Conservation (phyloP, 1,139 yeast genomes). For the Debaryomyces fabryi region DNA sequence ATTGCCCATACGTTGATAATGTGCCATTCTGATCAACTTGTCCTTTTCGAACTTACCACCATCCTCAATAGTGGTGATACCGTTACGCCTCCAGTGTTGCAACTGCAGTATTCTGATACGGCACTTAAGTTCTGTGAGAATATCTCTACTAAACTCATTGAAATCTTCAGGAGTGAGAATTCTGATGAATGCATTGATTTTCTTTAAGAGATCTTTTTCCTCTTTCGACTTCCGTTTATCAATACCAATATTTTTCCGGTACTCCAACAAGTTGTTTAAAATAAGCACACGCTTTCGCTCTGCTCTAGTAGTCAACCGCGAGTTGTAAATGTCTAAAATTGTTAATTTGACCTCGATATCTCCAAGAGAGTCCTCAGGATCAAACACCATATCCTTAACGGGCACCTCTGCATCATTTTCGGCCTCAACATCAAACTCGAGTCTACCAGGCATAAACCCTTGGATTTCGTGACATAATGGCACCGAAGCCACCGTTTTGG, state of each 20-base stretch:
- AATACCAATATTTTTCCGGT: conserved; percentile 71
- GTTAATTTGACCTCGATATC: conserved; percentile 90
- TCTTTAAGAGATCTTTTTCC: conserved; percentile 78
- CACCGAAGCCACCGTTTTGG: conserved; percentile 86
- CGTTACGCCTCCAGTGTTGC: conserved; percentile 91
- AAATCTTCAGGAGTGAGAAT: conserved; percentile 82
- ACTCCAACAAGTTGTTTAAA: conserved; percentile 78
- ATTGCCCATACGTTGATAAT: conserved; percentile 62
- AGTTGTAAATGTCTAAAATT: conserved; percentile 84
- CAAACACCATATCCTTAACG: conserved; percentile 93
- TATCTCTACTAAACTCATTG: conserved; percentile 68
- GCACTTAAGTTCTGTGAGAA: conserved; percentile 75
- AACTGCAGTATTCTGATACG: conserved; percentile 83
- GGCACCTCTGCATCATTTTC: conserved; percentile 96
- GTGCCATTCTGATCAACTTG: conserved; percentile 62
- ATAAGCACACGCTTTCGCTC: conserved; percentile 85
- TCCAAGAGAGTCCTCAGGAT: conserved; percentile 84
- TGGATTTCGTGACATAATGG: conserved; percentile 97
- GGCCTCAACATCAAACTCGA: conserved; percentile 93
- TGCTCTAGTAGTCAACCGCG: conserved; percentile 86
- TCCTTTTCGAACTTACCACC: conserved; percentile 90
- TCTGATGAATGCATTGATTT: conserved; percentile 78
- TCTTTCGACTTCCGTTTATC: conserved; percentile 87
- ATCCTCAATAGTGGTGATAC: conserved; percentile 79
- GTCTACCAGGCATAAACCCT: conserved; percentile 98